Evolutionary conservation across 345 rosid genomes (phyloP).

Genomic region (Salix suchowensis): DNA sequence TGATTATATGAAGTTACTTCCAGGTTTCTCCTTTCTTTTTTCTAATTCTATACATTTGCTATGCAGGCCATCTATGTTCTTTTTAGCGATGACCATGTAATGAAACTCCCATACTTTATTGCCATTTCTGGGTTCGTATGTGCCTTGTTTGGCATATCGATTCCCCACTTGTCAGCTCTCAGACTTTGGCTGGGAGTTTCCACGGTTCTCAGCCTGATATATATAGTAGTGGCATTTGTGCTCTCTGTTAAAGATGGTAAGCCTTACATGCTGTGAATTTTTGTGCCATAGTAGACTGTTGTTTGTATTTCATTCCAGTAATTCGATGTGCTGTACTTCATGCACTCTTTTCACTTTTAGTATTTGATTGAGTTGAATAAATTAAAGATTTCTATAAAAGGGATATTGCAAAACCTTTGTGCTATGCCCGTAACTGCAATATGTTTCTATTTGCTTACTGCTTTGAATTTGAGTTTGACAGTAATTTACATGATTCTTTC

Average conservation of each 20-base stretch:
- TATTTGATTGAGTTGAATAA: not conserved
- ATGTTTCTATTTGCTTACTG: not conserved
- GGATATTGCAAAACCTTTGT: no score
- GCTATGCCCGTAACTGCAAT: not conserved
- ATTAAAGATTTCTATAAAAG: not conserved
- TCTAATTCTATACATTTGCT: not conserved
- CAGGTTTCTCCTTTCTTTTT: not conserved
- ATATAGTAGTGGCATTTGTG: slow-evolving; percentile 50
- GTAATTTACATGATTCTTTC: not conserved
- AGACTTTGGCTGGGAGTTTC: slow-evolving; percentile 87
- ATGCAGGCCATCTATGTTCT: slow-evolving; percentile 58
- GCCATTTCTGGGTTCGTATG: slow-evolving; percentile 49
- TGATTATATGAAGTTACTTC: not conserved
- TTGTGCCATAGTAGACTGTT: not conserved
- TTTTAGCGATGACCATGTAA: slow-evolving; percentile 34
- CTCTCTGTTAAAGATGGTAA: slow-evolving; percentile 71
- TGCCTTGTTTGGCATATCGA: slow-evolving; percentile 67
- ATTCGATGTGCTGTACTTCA: not conserved
- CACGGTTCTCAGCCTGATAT: slow-evolving; percentile 58
- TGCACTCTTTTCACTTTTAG: not conserved
- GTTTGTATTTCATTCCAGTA: not conserved
- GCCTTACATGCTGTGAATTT: not conserved
- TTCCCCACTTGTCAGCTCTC: slow-evolving; percentile 81
- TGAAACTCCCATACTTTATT: slow-evolving; percentile 60
- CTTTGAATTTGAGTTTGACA: not conserved